Percentiles rank a stretch among this genome's conserved stretches.
Conservation (phyloP, 2,329 filamentous ascomycete species). For the Aspergillus luchuensis region DNA sequence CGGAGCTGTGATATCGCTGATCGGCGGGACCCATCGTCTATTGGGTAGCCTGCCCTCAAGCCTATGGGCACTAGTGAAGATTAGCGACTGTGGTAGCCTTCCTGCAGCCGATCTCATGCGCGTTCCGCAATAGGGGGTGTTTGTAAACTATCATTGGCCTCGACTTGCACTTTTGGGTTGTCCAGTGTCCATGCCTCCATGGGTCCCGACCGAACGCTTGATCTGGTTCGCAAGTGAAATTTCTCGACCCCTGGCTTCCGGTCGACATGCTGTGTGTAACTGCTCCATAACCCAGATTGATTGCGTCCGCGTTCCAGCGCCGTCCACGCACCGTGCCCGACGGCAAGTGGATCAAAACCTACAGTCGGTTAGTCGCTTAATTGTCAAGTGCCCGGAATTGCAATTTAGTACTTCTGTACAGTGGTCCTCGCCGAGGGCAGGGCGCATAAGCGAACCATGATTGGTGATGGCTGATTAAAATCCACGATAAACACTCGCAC, state of each 20-base stretch:
- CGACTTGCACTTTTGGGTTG: neutral
- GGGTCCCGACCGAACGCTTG: neutral
- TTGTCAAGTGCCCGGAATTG: neutral
- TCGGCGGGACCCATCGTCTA: constrained; percentile 15
- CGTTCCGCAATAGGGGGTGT: constrained; percentile 9
- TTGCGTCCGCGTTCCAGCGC: neutral
- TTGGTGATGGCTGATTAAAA: constrained; percentile 1
- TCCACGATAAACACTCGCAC: constrained; percentile 4
- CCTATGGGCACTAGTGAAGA: constrained; percentile 16
- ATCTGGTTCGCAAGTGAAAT: neutral
- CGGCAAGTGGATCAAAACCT: constrained; percentile 1
- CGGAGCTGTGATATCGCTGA: constrained; percentile 6
- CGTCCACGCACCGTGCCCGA: neutral
- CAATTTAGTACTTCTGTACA: neutral
- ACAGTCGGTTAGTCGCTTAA: neutral
- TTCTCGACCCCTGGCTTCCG: neutral
- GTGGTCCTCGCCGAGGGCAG: neutral
- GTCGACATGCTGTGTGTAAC: neutral
- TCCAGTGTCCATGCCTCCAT: neutral
- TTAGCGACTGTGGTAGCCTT: constrained; percentile 12
- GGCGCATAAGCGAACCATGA: constrained; percentile 5
- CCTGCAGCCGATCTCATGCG: constrained; percentile 14
- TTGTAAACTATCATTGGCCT: neutral
- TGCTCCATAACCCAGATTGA: neutral
- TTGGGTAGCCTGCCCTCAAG: constrained; percentile 10